phyloP scores from a whole-genome alignment of 2,329 filamentous ascomycete species.

The Talaromyces sp. region DNA sequence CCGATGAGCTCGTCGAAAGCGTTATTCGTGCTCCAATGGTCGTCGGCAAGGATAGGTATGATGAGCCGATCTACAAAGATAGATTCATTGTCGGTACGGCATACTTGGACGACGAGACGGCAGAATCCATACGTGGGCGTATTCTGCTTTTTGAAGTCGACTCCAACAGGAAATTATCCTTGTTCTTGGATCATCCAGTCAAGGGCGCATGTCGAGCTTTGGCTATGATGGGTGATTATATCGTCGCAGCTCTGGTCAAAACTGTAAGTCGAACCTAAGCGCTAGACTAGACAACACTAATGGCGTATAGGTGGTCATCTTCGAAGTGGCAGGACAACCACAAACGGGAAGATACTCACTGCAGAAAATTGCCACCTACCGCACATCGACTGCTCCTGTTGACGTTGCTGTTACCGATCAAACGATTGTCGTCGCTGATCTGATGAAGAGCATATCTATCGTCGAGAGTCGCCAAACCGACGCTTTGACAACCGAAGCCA shows the following conservation, averaged over 20 bases:
- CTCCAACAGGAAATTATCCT: conserved; percentile 66
- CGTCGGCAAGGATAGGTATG: conserved; percentile 54
- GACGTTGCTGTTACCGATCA: conserved; percentile 71
- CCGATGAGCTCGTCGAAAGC: conserved; percentile 76
- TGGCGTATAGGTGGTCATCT: conserved; percentile 54
- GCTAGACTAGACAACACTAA: conserved; percentile 19
- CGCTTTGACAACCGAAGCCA: conserved; percentile 21
- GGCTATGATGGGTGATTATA: conserved; percentile 67
- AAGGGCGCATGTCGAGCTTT: conserved; percentile 79
- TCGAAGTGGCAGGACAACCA: conserved; percentile 43
- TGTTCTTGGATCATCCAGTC: conserved; percentile 65
- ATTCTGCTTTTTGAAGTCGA: conserved; percentile 78
- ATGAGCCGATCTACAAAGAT: conserved; percentile 55
- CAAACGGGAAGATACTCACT: conserved; percentile 49
- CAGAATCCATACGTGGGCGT: conserved; percentile 63
- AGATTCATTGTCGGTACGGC: conserved; percentile 90
- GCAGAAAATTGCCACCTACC: conserved; percentile 69
- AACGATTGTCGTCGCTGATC: conserved; percentile 77
- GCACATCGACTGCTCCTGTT: conserved; percentile 78
- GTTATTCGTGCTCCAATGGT: conserved; percentile 73
- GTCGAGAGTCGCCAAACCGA: conserved; percentile 58
- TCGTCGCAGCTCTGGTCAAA: conserved; percentile 86
- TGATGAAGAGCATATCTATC: conserved; percentile 88
- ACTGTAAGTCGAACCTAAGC: conserved; percentile 55
- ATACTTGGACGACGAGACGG: conserved; percentile 61